Conservation (phyloP, 352 stramenopile species). For the Chrysophaeum taylorii region DNA sequence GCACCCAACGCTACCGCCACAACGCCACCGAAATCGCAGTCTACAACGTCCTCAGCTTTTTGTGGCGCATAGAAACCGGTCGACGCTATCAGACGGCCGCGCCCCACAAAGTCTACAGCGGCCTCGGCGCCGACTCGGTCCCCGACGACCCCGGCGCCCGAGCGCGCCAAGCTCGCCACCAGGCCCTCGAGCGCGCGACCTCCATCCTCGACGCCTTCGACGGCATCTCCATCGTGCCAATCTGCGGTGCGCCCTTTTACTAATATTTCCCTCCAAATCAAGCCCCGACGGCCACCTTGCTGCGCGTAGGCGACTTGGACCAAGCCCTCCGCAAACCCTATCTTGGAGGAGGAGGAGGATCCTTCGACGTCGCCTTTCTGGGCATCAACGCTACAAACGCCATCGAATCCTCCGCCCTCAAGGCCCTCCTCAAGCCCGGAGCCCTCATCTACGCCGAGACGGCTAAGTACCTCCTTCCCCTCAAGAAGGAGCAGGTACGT, state of each 20-base stretch:
- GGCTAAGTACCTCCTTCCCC: conserved; percentile 17
- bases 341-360: conserved; percentile 6
- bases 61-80: conserved; percentile 76
- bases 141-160: neutral
- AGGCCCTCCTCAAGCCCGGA: neutral
- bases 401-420: neutral
- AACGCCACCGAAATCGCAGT: conserved; percentile 77
- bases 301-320: neutral
- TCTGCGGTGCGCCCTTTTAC: too few relatives aligned
- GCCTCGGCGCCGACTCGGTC: conserved; percentile 27
- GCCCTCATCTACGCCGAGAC: conserved; percentile 16
- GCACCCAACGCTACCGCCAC: conserved; percentile 82
- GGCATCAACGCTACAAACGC: neutral
- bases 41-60: conserved; percentile 75
- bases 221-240: neutral
- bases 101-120: conserved; percentile 42
- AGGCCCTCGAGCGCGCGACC: neutral
- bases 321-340: neutral
- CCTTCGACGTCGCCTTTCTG: conserved; percentile 21
- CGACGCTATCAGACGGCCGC: conserved; percentile 72
- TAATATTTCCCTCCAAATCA: too few relatives aligned
- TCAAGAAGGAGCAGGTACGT: conserved; percentile 1
- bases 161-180: neutral
- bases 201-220: neutral
- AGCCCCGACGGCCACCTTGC: too few relatives aligned